Base-by-base conservation (phyloP, 352 stramenopile genomes). In the Globisporangium barbulae region DNA sequence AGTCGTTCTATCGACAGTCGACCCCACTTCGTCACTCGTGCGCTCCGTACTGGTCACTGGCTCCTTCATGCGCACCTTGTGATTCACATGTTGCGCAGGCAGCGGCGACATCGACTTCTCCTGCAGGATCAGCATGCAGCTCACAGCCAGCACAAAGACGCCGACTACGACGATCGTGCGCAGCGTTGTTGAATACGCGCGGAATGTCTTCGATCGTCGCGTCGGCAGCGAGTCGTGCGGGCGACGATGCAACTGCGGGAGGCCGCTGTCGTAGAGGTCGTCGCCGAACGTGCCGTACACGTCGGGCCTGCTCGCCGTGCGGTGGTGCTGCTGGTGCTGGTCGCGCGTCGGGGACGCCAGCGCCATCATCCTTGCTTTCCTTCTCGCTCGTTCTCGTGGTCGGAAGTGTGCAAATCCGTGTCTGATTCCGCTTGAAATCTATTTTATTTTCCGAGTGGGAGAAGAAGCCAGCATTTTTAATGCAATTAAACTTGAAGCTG, bases 241-340 rank as follows among this genome's bases (percentile, higher is more conserved):
- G 12, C 22, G 45, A 15, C 12, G 56, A 0, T 21, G 8, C 10
- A 19, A n/a, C 35, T 30, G 30, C 8, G 45, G n/a, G 6, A 35
- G 30, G 9, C 44, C 28, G 25, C 22, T n/a, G 6, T 19, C 39
- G 8, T 44, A 47, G 17, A 45, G 35, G 12, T 53, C 37, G 49
- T 61, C 61, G 15, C 62, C 67, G 59, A 85, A 85, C 5, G 77
- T 85, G 54, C 74, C 77, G 69, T 85, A 85, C 52, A 71, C 73
- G 33, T 82, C 70, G 9, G 45, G 21, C 45, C 12, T 30, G 45
- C 37, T 39, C 17, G 42, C 6, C 42, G 42, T 10, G 42, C 42
- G n/a, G n/a, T 52, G 45, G 45, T 5, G 42, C 42, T 48, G 42
- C 42, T 48, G 42, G n/a, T n/a, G n/a, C 15, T 48, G 42, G 42